Percentiles rank a stretch among this genome's conserved stretches.
These are phyloP conservation scores for Sapria himalayana DNA, from an alignment of 345 rosid genomes.

Conservation along the genomic window DNA sequence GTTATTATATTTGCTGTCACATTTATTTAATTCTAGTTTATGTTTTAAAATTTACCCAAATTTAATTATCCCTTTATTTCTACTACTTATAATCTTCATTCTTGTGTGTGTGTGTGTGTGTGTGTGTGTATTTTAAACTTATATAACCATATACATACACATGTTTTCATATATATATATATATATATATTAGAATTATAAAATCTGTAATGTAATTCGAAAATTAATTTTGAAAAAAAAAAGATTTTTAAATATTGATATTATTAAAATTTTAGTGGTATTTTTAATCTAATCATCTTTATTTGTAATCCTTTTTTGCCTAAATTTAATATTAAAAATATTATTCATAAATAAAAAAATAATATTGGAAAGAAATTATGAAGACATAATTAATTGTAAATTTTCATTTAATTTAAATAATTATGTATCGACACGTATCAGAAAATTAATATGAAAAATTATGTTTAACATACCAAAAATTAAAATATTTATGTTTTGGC, in stretches of 20 bases:
- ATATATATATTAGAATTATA: background rate
- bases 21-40: background rate
- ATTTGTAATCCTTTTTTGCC: no score
- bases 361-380: background rate
- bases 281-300: no score
- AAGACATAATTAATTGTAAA: no score
- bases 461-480: no score
- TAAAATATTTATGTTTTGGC: no score
- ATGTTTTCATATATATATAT: background rate
- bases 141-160: background rate
- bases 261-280: background rate
- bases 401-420: no score
- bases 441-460: no score
- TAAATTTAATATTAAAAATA: no score
- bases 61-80: background rate
- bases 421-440: no score
- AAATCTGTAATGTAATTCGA: background rate
- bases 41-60: background rate
- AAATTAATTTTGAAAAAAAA: no score
- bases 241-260: background rate
- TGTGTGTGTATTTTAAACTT: background rate
- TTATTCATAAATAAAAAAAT: background rate
- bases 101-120: background rate
- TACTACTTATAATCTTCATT: background rate
- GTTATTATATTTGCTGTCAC: background rate